Evolutionary conservation across 371 early-diverging fungal genomes (phyloP).

Genomic region (Phascolomyces articulosus): DNA sequence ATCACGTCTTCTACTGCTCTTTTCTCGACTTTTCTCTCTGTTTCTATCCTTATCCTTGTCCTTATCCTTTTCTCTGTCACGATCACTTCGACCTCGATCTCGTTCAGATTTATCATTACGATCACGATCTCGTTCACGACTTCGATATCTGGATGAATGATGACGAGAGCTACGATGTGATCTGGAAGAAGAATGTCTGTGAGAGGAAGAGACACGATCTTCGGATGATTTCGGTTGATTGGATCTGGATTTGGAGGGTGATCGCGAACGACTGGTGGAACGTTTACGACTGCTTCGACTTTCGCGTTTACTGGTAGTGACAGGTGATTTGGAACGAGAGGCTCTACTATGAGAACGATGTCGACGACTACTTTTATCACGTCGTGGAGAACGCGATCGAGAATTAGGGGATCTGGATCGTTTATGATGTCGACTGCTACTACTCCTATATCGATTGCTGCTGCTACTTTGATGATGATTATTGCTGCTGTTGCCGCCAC

Average conservation of each 20-base stretch:
- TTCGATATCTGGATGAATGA: constrained; percentile 38
- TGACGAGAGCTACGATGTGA: constrained; percentile 33
- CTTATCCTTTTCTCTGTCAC: constrained; percentile 18
- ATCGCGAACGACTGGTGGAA: constrained; percentile 18
- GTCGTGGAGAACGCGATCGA: constrained; percentile 15
- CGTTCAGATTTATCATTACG: no score
- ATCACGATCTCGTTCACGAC: constrained; percentile 27
- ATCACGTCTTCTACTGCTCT: constrained; percentile 19
- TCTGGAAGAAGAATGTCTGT: constrained; percentile 19
- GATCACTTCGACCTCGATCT: not conserved
- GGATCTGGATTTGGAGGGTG: constrained; percentile 14
- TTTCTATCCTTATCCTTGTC: constrained; percentile 30
- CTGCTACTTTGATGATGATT: constrained; percentile 1
- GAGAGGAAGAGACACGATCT: not conserved
- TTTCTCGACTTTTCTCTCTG: constrained; percentile 25
- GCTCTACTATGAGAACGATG: constrained; percentile 10
- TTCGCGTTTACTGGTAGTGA: not conserved
- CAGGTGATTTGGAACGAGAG: constrained; percentile 20
- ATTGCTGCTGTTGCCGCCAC: not conserved
- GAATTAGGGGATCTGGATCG: constrained; percentile 1
- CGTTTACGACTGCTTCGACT: constrained; percentile 21
- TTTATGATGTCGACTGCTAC: constrained; percentile 20
- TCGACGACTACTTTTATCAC: not conserved
- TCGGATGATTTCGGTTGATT: not conserved
- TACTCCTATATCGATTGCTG: constrained; percentile 19